A percentile compares a stretch with the other conserved stretches of the same genome.
phyloP scores from a whole-genome alignment of 2,329 filamentous ascomycete species.

The Dactylonectria macrodidyma region DNA sequence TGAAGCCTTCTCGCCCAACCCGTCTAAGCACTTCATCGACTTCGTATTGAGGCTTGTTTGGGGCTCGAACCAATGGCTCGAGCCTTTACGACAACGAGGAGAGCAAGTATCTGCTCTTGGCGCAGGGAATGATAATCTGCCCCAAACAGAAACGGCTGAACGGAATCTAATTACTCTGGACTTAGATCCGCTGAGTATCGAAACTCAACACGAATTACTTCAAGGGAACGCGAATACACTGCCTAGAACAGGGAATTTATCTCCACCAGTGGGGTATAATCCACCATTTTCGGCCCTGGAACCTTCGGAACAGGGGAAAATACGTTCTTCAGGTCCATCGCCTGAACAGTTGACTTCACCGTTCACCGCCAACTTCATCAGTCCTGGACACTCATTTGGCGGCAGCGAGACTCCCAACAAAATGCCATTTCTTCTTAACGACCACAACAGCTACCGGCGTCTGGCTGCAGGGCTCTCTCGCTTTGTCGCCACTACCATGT shows the following conservation, averaged over 20 bases:
- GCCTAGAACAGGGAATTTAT: neutral
- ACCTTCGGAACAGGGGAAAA: neutral
- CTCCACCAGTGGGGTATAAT: too few species aligned
- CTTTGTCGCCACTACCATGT: slow-evolving; percentile 40
- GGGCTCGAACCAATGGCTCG: slow-evolving; percentile 36
- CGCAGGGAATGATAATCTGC: neutral
- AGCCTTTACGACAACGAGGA: slow-evolving; percentile 28
- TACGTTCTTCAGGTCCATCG: neutral
- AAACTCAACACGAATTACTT: too few species aligned
- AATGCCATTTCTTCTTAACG: slow-evolving; percentile 39
- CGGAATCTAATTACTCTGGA: neutral
- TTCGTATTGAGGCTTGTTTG: slow-evolving; percentile 37
- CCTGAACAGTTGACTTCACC: neutral
- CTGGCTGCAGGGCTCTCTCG: slow-evolving; percentile 33
- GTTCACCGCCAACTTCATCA: neutral
- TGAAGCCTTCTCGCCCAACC: slow-evolving; percentile 24
- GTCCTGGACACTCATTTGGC: neutral
- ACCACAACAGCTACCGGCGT: slow-evolving; percentile 39
- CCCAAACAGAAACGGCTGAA: neutral
- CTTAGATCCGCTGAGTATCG: too few species aligned
- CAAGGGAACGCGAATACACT: too few species aligned
- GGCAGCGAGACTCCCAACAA: neutral
- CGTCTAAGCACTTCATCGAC: slow-evolving; percentile 31
- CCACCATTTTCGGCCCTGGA: neutral
- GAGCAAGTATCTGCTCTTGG: neutral